Base-by-base conservation (phyloP, 805 yeast species). In the Naumovozyma baii region DNA sequence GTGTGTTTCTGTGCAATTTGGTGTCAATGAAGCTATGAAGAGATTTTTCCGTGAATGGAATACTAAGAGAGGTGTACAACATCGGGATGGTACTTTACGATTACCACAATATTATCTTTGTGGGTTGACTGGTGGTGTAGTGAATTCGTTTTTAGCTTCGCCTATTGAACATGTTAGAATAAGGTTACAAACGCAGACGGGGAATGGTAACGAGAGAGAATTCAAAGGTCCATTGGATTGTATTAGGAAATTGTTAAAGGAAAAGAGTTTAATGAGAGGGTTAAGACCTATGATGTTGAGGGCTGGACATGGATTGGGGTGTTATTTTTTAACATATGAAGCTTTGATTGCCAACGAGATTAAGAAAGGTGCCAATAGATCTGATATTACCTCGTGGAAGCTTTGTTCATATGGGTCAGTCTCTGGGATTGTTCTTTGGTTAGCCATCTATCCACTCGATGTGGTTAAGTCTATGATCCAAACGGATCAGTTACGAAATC, bases 111-210 rank as follows among this genome's bases (percentile, higher is more conserved):
- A 77, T 50, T 88, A 86, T 63, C 49, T 70, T 15, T 76, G 94
- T 55, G 98, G 98, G 50, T 75, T 80, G 3, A 84, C 82, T n/a
- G 96, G 95, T 29, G 98, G 98, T 18, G 62, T 86, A 39, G 87
- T 94, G 22, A 90, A 88, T 65, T 83, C 94, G 1, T 74, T 88
- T 38, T 59, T 90, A 48, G 95, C 96, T 0, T 73, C 90, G 12
- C 98, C 98, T 2, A 90, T 92, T 47, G 98, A 92, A 61, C 97
- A 87, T 57, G 74, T 92, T 43, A 80, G 99, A 67, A 88, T 92
- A 51, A 73, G 96, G 49, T 72, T 94, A 47, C 99, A 92, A 63
- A 86, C 95, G 2, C 80, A 84, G 8, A 51, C 63, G 17, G 71
- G 69, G 44, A 52, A 63, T 2, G 70, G 69, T 1, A 67, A 70